Evolutionary conservation across 2,329 filamentous ascomycete species (phyloP), one percentile per base, ranked within the genome.

Genomic region (Drechslerella stenobrocha): DNA sequence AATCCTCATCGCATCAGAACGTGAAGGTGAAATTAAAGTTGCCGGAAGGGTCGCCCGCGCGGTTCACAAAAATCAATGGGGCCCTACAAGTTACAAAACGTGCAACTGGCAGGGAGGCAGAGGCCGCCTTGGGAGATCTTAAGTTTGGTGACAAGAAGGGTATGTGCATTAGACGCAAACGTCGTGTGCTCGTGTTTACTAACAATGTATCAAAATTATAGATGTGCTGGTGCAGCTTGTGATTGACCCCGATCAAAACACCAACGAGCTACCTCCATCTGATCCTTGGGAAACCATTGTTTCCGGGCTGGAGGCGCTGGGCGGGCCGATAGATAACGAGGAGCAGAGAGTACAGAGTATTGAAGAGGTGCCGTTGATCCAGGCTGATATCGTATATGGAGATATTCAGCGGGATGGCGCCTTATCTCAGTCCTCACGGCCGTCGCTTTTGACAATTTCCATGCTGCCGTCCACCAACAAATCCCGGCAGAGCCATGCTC

Each of bases 251-350:
- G 93, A 98, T 75, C 93, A 84, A 70, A 81, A 87, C 0, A 82
- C 84, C 0, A 88, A 90, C 67, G 93, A 98, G 70, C 85, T 89
- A 73, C 81, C 95, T 37, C 91, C 91, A 4, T 89, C 96, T 74
- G 93, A 98, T 74, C 87, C 91, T 0, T 98, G 93, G 93, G 93
- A 97, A 77, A 93, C 89, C 50, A 92, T 98, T 66, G 90, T 98
- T 18, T 97, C 93, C 3, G 92, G 92, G 0, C 79, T 98, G 8
- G 93, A 98, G 77, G 93, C 92, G 2, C 83, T 98, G 1, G 90
- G 93, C 20, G 93, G 92, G 1, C 85, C 90, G 0, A 80, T 90
- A 48, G 93, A 97, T 71, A 85, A 86, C 63, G 92, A 97, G 69
- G 90, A 93, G 40, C 87, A 90, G 73, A 84, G 92, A 30, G 82